Evolutionary conservation across 2,329 filamentous ascomycete genomes (phyloP).

Genomic region (Coniella vitis): DNA sequence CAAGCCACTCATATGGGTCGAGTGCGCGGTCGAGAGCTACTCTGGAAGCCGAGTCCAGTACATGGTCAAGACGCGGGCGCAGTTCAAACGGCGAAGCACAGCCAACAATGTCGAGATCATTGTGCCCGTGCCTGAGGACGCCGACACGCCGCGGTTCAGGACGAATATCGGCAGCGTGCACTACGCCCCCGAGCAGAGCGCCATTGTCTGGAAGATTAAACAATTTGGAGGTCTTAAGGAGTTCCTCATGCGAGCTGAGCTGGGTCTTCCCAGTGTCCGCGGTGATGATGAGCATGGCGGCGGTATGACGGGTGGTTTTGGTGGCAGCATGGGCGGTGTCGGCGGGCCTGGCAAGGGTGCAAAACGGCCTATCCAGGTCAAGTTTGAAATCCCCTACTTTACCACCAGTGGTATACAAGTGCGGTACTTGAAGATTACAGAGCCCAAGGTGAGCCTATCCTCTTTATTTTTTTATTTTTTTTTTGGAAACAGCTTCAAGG

Average conservation of each 20-base stretch:
- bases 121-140: slow-evolving; percentile 94
- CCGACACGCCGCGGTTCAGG: slow-evolving; percentile 89
- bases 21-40: slow-evolving; percentile 94
- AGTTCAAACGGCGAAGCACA: slow-evolving; percentile 96
- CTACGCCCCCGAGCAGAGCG: slow-evolving; percentile 94
- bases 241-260: slow-evolving; percentile 95
- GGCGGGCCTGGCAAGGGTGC: slow-evolving; percentile 69
- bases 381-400: slow-evolving; percentile 99
- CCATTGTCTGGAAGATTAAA: slow-evolving; percentile 99
- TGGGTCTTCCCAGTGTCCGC: slow-evolving; percentile 87
- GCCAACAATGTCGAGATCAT: slow-evolving; percentile 99
- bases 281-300: slow-evolving; percentile 93
- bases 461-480: too few relatives aligned
- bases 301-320: slow-evolving; percentile 96
- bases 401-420: slow-evolving; percentile 99
- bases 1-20: slow-evolving; percentile 97
- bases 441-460: slow-evolving; percentile 74
- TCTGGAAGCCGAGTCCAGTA: slow-evolving; percentile 95
- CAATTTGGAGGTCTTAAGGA: slow-evolving; percentile 98
- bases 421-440: slow-evolving; percentile 96
- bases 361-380: slow-evolving; percentile 95
- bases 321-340: slow-evolving; percentile 91
- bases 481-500: neutral
- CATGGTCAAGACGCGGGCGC: slow-evolving; percentile 95
- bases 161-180: slow-evolving; percentile 97